A percentile compares a stretch with the other conserved stretches of the same genome.
Evolutionary conservation across 257 asterid species (phyloP).

Genomic region (Paulownia fortunei): DNA sequence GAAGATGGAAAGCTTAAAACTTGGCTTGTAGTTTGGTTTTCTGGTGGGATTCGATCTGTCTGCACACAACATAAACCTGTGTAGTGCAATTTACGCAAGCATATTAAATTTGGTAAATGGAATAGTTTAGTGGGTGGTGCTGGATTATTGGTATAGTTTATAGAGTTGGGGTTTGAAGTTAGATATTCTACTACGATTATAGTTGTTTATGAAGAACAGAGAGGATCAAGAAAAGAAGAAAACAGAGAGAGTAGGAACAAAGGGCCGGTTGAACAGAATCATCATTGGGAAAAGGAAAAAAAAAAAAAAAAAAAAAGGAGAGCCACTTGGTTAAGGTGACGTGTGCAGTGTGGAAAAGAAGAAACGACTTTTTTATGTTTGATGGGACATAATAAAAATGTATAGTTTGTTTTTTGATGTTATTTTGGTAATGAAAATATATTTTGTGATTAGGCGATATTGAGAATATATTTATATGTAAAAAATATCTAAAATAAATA

Average conservation of each 20-base stretch:
- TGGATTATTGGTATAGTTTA: slow-evolving; percentile 1
- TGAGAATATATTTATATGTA: too few relatives aligned
- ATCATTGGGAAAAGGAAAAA: slow-evolving; percentile 5
- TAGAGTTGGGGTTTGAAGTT: not conserved
- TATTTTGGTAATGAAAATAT: too few relatives aligned
- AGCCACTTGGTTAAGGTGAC: not conserved
- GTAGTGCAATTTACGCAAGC: not conserved
- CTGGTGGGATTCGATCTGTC: slow-evolving; percentile 37
- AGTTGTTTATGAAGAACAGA: slow-evolving; percentile 5
- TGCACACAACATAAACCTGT: slow-evolving; percentile 1
- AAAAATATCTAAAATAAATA: too few relatives aligned
- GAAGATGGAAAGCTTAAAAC: slow-evolving; percentile 33
- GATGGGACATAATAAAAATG: not conserved
- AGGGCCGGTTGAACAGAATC: slow-evolving; percentile 23
- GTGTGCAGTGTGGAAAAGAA: not conserved
- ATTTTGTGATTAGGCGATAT: too few relatives aligned
- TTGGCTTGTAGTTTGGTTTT: slow-evolving; percentile 41
- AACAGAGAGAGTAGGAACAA: slow-evolving; percentile 6
- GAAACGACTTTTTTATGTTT: not conserved
- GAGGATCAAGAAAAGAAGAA: not conserved
- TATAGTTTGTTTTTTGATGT: too few relatives aligned
- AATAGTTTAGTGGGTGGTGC: slow-evolving; percentile 24
- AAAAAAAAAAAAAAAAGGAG: not conserved
- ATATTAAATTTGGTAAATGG: not conserved
- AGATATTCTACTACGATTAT: slow-evolving; percentile 9